Base-by-base conservation (phyloP, 176 grass and related monocot species). In the Musa beccarii region DNA sequence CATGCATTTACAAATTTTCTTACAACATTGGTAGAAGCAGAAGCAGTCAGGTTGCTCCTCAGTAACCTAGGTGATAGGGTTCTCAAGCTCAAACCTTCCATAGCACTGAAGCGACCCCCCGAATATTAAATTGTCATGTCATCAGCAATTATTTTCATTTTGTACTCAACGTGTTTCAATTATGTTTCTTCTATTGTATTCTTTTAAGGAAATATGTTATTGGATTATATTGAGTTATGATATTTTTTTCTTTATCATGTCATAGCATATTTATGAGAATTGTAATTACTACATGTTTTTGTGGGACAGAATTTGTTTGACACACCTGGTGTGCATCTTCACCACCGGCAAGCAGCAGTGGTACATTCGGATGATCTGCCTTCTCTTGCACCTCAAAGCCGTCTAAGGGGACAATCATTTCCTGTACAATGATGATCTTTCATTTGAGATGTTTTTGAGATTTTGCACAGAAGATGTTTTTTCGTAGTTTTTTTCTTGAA, bases 261-360 rank as follows among this genome's bases (percentile, higher is more conserved):
- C 34, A 68, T 14, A 34, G 1, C 65, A 68, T 10, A 22, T 68
- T 16, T 68, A 16, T 68, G 12, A 68, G 4, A 34, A 34, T 69
- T 51, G 7, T 51, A 12, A 69, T 49, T 68, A 49, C 4, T 69
- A 19, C 8, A 51, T 70, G 43, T 20, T 5, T 70, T 25, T 1
- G n/a, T 10, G 17, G 43, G 10, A 51, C 81, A 98, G 95, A 98
- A 91, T 84, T 83, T 98, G 64, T 93, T 89, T 17, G 90, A 98
- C 83, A 94, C 90, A 57, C 95, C 95, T 87, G 95, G 95, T 79
- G 95, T 98, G 29, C 95, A 98, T 83, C 88, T 98, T 61, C 95
- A 94, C 59, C 95, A 98, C 79, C 88, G 90, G 59, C 88, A 93
- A 76, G 95, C 90, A 78, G 95, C 95, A 75, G 90, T 98, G 56